Base-by-base conservation (phyloP, 345 rosid genomes). In the Lagerstroemia speciosa region DNA sequence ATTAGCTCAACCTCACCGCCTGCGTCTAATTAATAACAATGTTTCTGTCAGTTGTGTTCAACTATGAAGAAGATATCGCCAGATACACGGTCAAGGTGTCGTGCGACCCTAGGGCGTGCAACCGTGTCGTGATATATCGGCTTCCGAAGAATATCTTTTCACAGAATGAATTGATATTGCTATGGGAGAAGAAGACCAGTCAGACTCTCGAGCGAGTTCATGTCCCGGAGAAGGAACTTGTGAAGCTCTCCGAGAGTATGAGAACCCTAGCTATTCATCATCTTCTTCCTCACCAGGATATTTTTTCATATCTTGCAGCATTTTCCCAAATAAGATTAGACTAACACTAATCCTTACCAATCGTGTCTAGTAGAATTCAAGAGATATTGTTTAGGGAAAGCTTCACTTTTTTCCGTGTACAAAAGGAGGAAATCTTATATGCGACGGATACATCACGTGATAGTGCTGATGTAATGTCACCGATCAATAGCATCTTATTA, bases 121-220 rank as follows among this genome's bases (percentile, higher is more conserved):
- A 83, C 48, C 68, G 66, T 41, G 8, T 79, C 0, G 75, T 79
- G 2, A 62, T 71, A 7, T 76, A 50, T 31, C 70, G 75, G 33
- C 80, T 77, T 0, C 64, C 46, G 9, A 9, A 30, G 40, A 81
- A 76, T 58, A 57, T 76, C 22, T 10, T 77, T 30, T 72, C 85
- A 31, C 85, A 79, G 70, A 57, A 70, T n/a, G 71, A 81, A 24
- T 69, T 85, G 15, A 74, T 77, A 40, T 72, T 78, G 0, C 76
- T 76, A 31, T 83, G 81, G 83, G 83, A 78, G 76, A 38, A 77
- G 57, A 82, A 82, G 68, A 84, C 76, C 0, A 79, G 79, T 4
- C 66, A 15, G 64, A 31, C 29, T 30, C 78, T 80, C 46, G 73
- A 79, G 27, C 79, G 26, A 50, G 41, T 69, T 67, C 69, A 76